Base-by-base conservation (phyloP, 148 eudicot genomes). In the Tetragonia tetragonoides region DNA sequence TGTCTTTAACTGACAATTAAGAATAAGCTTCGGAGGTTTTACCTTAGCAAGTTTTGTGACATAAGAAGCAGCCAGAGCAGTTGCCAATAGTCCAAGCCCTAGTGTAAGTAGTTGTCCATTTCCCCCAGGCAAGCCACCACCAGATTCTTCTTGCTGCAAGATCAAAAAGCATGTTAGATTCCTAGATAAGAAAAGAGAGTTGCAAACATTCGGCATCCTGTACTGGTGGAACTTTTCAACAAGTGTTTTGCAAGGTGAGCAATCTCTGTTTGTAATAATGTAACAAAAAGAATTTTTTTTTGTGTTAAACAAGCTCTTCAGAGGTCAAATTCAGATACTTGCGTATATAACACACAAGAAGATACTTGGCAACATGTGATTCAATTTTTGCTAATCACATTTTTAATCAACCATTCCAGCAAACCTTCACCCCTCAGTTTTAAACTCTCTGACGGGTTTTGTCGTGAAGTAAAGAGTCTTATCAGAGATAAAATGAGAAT, bases 31-130 rank as follows among this genome's bases (percentile, higher is more conserved):
- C 64, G 16, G 54, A 46, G 23, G 51, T 40, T 21, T 72, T 78
- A 95, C 99, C 96, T 93, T 88, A 53, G 97, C 99, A 77, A 95
- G 87, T 77, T 82, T 88, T 24, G 99, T 92, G 34, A 95, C 99
- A 79, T 95, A 91, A 74, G 92, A 65, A 73, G 97, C 99, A 60
- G 97, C 99, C 20, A 95, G 66, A 17, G 92, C 99, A 10, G 99
- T 95, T 56, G 84, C 96, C 78, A 95, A 80, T 61, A 95, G 81
- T 73, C 99, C 99, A 73, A 91, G 64, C 38, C 97, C 99, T n/a
- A 95, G 90, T 21, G 99, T 93, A 60, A 90, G 74, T 28, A 92
- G 87, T 87, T 95, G 96, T 49, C 89, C 88, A 69, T 82, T 87
- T 59, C 97, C 90, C 62, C 92, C 95, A 3, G 87, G 74, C 46